These are phyloP conservation scores for Cyclotella cryptica DNA, from an alignment of 108 stramenopile genomes.

Conservation along the genomic window DNA sequence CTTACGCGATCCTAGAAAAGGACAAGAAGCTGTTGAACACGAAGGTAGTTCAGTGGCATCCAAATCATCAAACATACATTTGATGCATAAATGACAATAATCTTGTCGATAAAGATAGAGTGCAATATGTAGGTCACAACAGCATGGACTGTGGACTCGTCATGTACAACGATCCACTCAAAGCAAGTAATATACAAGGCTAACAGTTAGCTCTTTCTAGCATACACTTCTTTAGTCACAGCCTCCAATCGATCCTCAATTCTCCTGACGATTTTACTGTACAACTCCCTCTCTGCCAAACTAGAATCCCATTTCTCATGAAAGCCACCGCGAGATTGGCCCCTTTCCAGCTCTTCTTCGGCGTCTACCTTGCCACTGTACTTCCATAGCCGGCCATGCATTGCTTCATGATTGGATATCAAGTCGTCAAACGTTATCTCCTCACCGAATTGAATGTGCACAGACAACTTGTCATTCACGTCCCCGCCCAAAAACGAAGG, in stretches of 20 bases:
- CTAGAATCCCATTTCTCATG: no score
- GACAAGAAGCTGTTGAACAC: no score
- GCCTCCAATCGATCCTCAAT: constrained; percentile 50
- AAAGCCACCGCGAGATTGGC: no score
- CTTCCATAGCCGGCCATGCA: constrained; percentile 58
- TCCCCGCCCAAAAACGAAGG: constrained; percentile 18
- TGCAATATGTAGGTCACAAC: no score
- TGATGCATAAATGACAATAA: no score
- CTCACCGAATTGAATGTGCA: constrained; percentile 49
- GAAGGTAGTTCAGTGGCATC: no score
- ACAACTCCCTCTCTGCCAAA: constrained; percentile 50
- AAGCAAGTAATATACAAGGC: no score
- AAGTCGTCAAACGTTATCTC: constrained; percentile 61
- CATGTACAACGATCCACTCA: no score
- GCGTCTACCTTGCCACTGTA: constrained; percentile 34
- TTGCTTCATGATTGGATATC: constrained; percentile 56
- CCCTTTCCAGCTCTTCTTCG: constrained; percentile 46
- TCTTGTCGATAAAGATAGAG: no score
- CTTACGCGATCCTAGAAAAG: no score
- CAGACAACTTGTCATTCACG: constrained; percentile 23
- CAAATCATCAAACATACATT: no score
- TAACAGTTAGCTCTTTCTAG: background rate
- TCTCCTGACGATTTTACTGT: constrained; percentile 49
- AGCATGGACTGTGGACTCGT: no score
- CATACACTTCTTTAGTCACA: constrained; percentile 44